Conservation (phyloP, 306 rosid genomes). For the Prunus persica region DNA sequence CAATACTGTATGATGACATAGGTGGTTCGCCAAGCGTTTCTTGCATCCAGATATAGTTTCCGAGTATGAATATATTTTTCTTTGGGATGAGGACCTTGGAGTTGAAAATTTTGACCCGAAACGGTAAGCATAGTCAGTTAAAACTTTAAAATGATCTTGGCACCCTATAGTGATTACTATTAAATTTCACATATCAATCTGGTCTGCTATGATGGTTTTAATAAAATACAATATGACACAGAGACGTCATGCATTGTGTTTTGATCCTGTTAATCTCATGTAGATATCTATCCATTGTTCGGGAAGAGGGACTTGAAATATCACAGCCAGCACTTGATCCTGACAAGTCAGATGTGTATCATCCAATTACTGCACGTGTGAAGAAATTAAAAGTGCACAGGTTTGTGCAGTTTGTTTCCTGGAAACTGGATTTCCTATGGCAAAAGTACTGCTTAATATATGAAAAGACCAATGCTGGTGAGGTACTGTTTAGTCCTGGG, state of each 20-base stretch:
- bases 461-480: neutral
- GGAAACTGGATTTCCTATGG: neutral
- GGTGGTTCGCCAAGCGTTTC: slow-evolving; percentile 99
- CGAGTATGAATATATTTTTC: slow-evolving; percentile 75
- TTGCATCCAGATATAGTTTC: slow-evolving; percentile 90
- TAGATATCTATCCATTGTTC: slow-evolving; percentile 76
- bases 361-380: slow-evolving; percentile 68
- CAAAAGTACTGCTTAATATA: neutral
- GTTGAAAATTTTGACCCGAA: slow-evolving; percentile 76
- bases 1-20: slow-evolving; percentile 21
- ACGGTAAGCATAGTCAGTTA: slow-evolving; percentile 35
- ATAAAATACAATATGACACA: neutral
- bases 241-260: neutral
- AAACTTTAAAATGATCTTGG: slow-evolving; percentile 1
- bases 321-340: slow-evolving; percentile 98
- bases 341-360: slow-evolving; percentile 77
- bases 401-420: slow-evolving; percentile 29
- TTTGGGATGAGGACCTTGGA: slow-evolving; percentile 96
- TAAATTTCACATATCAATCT: neutral
- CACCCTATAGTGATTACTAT: neutral
- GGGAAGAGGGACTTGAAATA: slow-evolving; percentile 87
- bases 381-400: slow-evolving; percentile 76
- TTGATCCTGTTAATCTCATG: slow-evolving; percentile 23
- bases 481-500: neutral
- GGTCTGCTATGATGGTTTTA: slow-evolving; percentile 2